These are phyloP conservation scores for Malassezia yamatoensis DNA, from an alignment of 1,284 basidiomycete genomes.

Conservation along the genomic window DNA sequence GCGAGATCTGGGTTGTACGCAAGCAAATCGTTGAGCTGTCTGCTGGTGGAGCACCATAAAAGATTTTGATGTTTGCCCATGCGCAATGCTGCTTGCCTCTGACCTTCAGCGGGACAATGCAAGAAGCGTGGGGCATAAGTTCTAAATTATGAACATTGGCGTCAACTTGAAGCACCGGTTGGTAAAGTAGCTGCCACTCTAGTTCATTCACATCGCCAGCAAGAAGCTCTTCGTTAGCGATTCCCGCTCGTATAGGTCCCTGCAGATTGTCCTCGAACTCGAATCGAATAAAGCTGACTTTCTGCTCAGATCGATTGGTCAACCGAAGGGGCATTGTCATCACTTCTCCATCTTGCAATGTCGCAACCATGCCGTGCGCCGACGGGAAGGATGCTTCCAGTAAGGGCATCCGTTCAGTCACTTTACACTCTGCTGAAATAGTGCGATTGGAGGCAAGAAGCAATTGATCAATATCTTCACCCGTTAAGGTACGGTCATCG, in stretches of 20 bases:
- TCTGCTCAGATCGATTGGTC: slow-evolving; percentile 63
- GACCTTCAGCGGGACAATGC: slow-evolving; percentile 62
- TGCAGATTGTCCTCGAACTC: slow-evolving; percentile 81
- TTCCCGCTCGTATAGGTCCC: slow-evolving; percentile 61
- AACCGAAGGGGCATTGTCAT: slow-evolving; percentile 81
- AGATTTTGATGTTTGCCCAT: slow-evolving; percentile 65
- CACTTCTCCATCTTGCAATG: slow-evolving; percentile 90
- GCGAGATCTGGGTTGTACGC: slow-evolving; percentile 53
- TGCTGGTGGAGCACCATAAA: slow-evolving; percentile 58
- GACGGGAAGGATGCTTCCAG: slow-evolving; percentile 69
- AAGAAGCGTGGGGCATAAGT: slow-evolving; percentile 63
- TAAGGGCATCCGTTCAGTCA: slow-evolving; percentile 24
- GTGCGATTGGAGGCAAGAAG: background rate
- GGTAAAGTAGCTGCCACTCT: slow-evolving; percentile 67
- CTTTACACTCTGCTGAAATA: slow-evolving; percentile 68
- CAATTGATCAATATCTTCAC: background rate
- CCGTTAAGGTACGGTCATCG: background rate
- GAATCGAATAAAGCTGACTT: slow-evolving; percentile 73
- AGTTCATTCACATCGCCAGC: slow-evolving; percentile 82
- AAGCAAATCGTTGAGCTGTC: background rate
- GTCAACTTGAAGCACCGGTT: slow-evolving; percentile 54
- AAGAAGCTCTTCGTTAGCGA: slow-evolving; percentile 63
- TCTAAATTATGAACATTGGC: background rate
- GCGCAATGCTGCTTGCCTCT: slow-evolving; percentile 79
- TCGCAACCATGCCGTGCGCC: slow-evolving; percentile 78